Base-by-base conservation (phyloP, 108 stramenopile species). In the Pseudonitzschia multistriata region DNA sequence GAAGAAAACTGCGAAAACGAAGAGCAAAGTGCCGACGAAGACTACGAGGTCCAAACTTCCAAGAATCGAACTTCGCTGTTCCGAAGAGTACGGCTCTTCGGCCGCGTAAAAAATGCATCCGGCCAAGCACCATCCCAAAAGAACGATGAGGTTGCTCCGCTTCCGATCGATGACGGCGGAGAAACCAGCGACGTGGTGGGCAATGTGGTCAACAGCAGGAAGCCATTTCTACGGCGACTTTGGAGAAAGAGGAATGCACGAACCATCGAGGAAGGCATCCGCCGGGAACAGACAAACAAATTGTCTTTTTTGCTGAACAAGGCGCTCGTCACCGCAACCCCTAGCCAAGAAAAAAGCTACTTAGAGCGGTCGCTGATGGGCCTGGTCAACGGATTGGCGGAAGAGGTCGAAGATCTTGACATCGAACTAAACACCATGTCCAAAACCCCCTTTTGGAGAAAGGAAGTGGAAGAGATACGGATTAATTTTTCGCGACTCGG, bases 401-500 rank as follows among this genome's bases (percentile, higher is more conserved):
- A 88, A 60, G 93, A 95, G 74, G 85, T 76, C 1, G 60, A 78
- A 49, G 87, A 81, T 63, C 70, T 95, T 4, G 79, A 87, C 24
- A 85, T 92, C 11, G 66, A 86, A 56, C 74, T 95, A 0, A 75
- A 78, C 30, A 70, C 84, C 0, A 49, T 35, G 54, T 64, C 70
- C 30, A 74, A 87, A 27, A 86, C 83, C 10, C 88, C 90, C 0
- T 52, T 87, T 45, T 82, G 87, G 81, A 74, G 80, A 33, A 92
- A 91, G 64, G 85, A 84, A n/a, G 69, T 95, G 8, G 74, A 95
- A 45, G 78, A 79, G n/a, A 71, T 95, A 3, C 77, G 70, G 50
- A 87, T 95, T 28, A 74, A 88, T 62, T 95, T 95, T 75, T 81
- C 82, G 25, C 71, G 91, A 28, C 70, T 95, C 28, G 89, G 88